phyloP scores from a whole-genome alignment of 2,329 filamentous ascomycete species.

The Cercospora berteroae region DNA sequence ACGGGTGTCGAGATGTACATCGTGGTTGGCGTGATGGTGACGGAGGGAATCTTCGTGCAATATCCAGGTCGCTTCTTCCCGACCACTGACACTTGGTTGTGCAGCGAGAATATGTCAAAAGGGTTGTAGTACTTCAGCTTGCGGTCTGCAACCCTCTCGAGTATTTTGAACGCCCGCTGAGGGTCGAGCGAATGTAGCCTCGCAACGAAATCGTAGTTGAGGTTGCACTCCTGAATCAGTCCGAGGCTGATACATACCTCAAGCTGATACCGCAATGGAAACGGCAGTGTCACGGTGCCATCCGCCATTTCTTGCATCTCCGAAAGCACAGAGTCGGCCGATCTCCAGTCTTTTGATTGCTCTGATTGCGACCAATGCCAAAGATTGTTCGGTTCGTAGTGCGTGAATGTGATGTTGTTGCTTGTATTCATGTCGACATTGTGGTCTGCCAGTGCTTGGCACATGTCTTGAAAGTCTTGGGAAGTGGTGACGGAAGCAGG shows the following conservation, averaged over 20 bases:
- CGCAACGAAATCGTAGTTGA: slow-evolving; percentile 65
- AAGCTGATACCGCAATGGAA: slow-evolving; percentile 79
- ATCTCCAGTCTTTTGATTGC: background rate
- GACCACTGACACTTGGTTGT: slow-evolving; percentile 40
- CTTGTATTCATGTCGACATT: slow-evolving; percentile 60
- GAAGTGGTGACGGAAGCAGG: slow-evolving; percentile 20
- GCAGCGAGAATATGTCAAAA: slow-evolving; percentile 64
- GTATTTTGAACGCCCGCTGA: slow-evolving; percentile 57
- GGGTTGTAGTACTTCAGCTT: slow-evolving; percentile 65
- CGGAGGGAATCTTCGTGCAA: slow-evolving; percentile 73
- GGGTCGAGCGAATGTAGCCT: slow-evolving; percentile 55
- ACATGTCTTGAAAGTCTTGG: slow-evolving; percentile 33
- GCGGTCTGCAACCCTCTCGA: slow-evolving; percentile 71
- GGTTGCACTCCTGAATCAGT: slow-evolving; percentile 71
- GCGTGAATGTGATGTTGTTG: slow-evolving; percentile 45
- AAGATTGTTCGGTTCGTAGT: slow-evolving; percentile 7
- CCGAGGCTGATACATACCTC: slow-evolving; percentile 88
- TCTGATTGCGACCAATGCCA: slow-evolving; percentile 17
- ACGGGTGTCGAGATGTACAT: slow-evolving; percentile 74
- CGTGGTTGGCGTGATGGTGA: slow-evolving; percentile 77
- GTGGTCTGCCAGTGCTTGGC: slow-evolving; percentile 64
- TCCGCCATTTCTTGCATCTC: slow-evolving; percentile 25
- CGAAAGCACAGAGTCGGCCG: slow-evolving; percentile 11
- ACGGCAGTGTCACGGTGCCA: slow-evolving; percentile 44
- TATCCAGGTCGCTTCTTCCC: slow-evolving; percentile 56